phyloP scores from a whole-genome alignment of 176 grass and related monocot species.

The Zea luxurians region DNA sequence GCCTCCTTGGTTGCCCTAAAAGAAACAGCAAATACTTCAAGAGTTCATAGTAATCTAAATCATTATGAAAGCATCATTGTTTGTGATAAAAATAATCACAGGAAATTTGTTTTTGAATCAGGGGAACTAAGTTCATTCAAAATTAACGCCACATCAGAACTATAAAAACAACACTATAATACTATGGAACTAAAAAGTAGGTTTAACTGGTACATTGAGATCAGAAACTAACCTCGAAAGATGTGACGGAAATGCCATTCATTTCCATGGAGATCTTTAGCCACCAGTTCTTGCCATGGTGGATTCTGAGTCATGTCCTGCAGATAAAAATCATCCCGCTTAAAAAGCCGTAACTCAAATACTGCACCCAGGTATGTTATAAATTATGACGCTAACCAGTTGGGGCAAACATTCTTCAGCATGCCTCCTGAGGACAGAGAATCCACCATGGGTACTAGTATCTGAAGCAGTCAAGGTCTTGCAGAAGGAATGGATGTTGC shows the following conservation, averaged over 20 bases:
- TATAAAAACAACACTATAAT: constrained; percentile 1
- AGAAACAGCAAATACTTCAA: constrained; percentile 10
- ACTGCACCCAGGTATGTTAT: neutral
- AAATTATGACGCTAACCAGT: constrained; percentile 48
- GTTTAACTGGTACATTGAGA: constrained; percentile 23
- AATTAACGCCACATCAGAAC: constrained; percentile 3
- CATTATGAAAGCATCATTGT: neutral
- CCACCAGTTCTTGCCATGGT: constrained; percentile 76
- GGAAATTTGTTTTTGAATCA: neutral
- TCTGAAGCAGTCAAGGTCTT: constrained; percentile 87
- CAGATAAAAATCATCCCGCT: constrained; percentile 5
- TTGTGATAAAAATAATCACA: neutral
- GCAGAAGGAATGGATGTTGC: constrained; percentile 66
- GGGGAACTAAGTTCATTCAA: constrained; percentile 9
- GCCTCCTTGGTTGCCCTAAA: constrained; percentile 82
- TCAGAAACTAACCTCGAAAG: constrained; percentile 59
- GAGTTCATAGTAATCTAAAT: neutral
- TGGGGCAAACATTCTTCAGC: constrained; percentile 76
- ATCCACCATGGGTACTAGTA: constrained; percentile 84
- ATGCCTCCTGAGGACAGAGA: constrained; percentile 76
- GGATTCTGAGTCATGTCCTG: constrained; percentile 86
- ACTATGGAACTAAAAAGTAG: constrained; percentile 6
- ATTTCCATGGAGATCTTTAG: constrained; percentile 71
- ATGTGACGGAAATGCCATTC: constrained; percentile 96
- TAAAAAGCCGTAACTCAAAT: constrained; percentile 3